Conservation (phyloP, 2,329 filamentous ascomycete species). For the Pseudomassariella vexata region DNA sequence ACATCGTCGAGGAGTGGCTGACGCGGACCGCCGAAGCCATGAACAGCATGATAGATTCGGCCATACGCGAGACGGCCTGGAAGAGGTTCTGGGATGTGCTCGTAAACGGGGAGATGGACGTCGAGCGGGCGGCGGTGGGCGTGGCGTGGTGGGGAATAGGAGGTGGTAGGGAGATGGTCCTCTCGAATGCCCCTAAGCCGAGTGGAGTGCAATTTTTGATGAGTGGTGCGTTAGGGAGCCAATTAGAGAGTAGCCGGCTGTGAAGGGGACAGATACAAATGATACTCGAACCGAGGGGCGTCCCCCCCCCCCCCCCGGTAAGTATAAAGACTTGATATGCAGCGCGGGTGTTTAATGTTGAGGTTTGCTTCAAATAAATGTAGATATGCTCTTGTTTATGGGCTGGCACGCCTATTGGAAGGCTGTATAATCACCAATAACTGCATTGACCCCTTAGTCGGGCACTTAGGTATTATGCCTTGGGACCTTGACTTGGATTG, state of each 20-base stretch:
- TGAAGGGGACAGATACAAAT: no score
- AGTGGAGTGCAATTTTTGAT: conserved; percentile 34
- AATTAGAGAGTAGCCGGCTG: conserved; percentile 18
- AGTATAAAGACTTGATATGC: no score
- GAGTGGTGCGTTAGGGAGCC: conserved; percentile 45
- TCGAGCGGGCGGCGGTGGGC: conserved; percentile 71
- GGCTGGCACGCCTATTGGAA: no score
- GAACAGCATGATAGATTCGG: conserved; percentile 54
- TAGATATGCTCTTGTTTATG: no score
- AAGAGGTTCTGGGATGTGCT: conserved; percentile 75
- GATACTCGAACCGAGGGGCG: no score
- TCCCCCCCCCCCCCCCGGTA: no score
- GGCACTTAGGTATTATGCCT: no score
- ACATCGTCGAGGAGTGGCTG: conserved; percentile 75
- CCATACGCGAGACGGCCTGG: conserved; percentile 59
- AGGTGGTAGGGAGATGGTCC: conserved; percentile 47
- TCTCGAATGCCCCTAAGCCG: conserved; percentile 22
- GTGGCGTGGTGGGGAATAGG: conserved; percentile 78
- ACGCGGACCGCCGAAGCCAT: conserved; percentile 64
- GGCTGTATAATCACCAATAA: no score
- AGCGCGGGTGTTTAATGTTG: no score
- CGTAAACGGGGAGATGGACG: conserved; percentile 79
- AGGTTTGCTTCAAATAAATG: no score
- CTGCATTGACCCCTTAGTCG: no score
- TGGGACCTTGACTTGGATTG: no score